Evolutionary conservation across 805 yeast genomes (phyloP).

Genomic region (Hagleromyces aurorensis): DNA sequence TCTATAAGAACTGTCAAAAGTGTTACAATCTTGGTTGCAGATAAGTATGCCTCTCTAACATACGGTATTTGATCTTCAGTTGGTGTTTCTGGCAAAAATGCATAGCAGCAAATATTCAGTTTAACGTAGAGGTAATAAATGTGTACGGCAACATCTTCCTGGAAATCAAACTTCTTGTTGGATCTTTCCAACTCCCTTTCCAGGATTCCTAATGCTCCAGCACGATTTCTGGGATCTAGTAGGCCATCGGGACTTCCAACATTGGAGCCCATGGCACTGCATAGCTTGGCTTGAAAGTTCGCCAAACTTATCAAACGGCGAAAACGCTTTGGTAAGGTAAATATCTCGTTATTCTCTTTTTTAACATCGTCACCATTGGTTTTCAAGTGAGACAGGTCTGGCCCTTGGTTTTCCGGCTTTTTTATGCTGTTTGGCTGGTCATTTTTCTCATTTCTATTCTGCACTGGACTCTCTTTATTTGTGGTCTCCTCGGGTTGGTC

Average conservation of each 20-base stretch:
- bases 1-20: conserved; percentile 65
- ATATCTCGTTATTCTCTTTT: too few species aligned
- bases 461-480: neutral
- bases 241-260: conserved; percentile 84
- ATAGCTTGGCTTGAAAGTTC: conserved; percentile 75
- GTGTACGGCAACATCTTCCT: conserved; percentile 59
- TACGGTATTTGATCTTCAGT: conserved; percentile 79
- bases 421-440: too few species aligned
- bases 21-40: conserved; percentile 78
- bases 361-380: conserved; percentile 1
- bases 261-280: conserved; percentile 79
- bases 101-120: conserved; percentile 78
- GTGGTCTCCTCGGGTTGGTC: conserved; percentile 9
- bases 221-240: conserved; percentile 74
- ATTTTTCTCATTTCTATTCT: conserved; percentile 10
- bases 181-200: conserved; percentile 72
- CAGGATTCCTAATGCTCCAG: conserved; percentile 67
- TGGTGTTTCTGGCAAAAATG: conserved; percentile 85
- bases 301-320: conserved; percentile 66
- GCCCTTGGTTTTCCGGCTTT: too few species aligned
- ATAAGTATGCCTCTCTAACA: conserved; percentile 69
- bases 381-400: too few species aligned
- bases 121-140: conserved; percentile 72
- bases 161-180: conserved; percentile 56
- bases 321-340: conserved; percentile 63